Conservation (phyloP, 257 asterid genomes). For the Ocimum tenuiflorum region DNA sequence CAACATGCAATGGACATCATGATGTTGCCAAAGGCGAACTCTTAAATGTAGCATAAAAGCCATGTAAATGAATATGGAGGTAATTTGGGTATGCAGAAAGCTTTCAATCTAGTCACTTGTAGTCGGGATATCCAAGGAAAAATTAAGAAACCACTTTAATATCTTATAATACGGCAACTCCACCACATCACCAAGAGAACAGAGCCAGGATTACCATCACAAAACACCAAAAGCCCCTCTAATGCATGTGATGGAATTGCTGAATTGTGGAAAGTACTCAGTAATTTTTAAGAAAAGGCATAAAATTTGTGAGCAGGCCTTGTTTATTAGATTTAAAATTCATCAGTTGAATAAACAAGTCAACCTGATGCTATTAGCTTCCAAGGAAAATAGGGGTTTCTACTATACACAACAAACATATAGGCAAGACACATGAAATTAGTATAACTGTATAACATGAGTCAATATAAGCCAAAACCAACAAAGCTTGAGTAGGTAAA, state of each 20-base stretch:
- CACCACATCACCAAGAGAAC: too few species aligned
- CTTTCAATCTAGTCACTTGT: background rate
- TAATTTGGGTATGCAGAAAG: background rate
- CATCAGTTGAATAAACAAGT: background rate
- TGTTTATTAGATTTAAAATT: background rate
- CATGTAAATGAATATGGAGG: background rate
- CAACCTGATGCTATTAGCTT: background rate
- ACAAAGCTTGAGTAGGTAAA: slow-evolving; percentile 10
- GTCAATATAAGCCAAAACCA: background rate
- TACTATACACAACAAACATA: background rate
- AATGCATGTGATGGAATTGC: too few species aligned
- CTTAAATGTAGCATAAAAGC: background rate
- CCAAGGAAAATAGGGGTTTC: background rate
- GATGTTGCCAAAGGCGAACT: background rate
- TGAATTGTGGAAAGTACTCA: too few species aligned
- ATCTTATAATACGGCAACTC: too few species aligned
- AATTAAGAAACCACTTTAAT: too few species aligned
- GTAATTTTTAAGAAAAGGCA: background rate
- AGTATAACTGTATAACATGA: background rate
- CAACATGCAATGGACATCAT: background rate
- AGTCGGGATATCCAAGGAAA: too few species aligned
- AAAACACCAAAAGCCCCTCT: too few species aligned
- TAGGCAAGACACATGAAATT: background rate
- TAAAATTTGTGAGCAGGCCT: background rate
- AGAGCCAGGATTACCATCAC: too few species aligned